Conservation (phyloP, 1,139 yeast genomes). For the Candida sp. region DNA sequence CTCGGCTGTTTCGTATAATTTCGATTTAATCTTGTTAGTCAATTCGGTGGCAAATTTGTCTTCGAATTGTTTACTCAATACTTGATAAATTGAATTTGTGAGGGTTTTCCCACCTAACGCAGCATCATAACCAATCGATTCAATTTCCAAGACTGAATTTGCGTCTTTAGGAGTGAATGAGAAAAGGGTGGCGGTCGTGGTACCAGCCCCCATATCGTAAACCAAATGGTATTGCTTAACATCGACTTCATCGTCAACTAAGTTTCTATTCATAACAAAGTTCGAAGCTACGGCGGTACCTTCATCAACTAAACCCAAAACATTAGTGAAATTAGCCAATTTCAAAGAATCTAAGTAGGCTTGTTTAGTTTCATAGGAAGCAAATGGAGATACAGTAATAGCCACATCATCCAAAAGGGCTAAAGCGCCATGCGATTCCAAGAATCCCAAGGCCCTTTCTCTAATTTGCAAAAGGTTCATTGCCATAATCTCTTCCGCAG, state of each 20-base stretch:
- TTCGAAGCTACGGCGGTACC: conserved; percentile 90
- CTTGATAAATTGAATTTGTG: conserved; percentile 60
- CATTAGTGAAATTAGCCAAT: conserved; percentile 60
- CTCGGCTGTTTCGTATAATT: conserved; percentile 80
- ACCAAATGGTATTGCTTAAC: conserved; percentile 61
- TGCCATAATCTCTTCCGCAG: conserved; percentile 74
- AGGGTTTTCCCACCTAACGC: conserved; percentile 72
- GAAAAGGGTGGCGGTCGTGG: conserved; percentile 81
- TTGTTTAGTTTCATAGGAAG: conserved; percentile 59
- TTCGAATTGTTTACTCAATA: conserved; percentile 58
- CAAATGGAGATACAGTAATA: conserved; percentile 75
- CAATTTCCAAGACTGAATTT: conserved; percentile 52
- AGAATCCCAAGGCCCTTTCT: conserved; percentile 53
- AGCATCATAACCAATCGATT: conserved; percentile 68
- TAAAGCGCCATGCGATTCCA: conserved; percentile 28
- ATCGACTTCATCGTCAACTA: conserved; percentile 33
- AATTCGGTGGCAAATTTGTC: conserved; percentile 29
- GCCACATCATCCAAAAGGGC: conserved; percentile 59
- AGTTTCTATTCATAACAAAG: conserved; percentile 52
- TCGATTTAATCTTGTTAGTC: conserved; percentile 59
- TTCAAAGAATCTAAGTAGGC: conserved; percentile 74
- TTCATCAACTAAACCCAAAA: conserved; percentile 76
- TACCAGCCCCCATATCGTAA: conserved; percentile 92
- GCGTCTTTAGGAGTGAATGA: conserved; percentile 48
- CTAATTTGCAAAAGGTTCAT: conserved; percentile 75